Base-by-base conservation (phyloP, 805 yeast species). In the Ogataea salicorniae region DNA sequence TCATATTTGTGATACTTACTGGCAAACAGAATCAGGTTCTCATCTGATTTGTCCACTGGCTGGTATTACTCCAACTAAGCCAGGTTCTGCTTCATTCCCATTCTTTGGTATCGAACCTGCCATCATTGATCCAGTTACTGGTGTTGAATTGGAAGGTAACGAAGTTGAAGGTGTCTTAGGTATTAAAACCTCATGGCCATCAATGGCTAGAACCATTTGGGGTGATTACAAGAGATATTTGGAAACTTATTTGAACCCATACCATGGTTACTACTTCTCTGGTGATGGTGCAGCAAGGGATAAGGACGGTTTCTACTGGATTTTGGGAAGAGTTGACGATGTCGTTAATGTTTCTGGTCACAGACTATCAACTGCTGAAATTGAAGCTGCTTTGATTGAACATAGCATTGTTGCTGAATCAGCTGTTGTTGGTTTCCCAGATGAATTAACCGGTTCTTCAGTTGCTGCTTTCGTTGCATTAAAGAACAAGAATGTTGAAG, bases 261-360 rank as follows among this genome's bases (percentile, higher is more conserved):
- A 92, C 74, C 88, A 92, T 50, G 95, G 96, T 49, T 81, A 79
- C 72, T 94, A 90, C 74, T 94, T 94, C 76, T 87, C 97, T 13
- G 99, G 99, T 61, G 99, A 92, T 67, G 98, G 98, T 72, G 98
- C 97, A 46, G 98, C 95, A 39, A 83, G 97, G 66, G 99, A 94
- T 68, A 80, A 80, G 53, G 98, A 94, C 63, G 98, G 98, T 43
- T 94, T 83, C 76, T 88, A 83, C 74, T 94, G 98, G 97, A 92
- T 94, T 67, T 80, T 92, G 69, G 99, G 99, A 61, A 85, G 99
- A 70, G 97, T 94, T 54, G 98, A 94, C 68, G 99, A 94, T 62
- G 98, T 94, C 50, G 99, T 92, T 57, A 94, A 94, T 64, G 98
- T 94, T 37, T 84, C 95, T 45, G 99, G 99, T 57, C 99, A 94